Evolutionary conservation across 768 basidiomycete species (phyloP).

Genomic region (Russula foetens): DNA sequence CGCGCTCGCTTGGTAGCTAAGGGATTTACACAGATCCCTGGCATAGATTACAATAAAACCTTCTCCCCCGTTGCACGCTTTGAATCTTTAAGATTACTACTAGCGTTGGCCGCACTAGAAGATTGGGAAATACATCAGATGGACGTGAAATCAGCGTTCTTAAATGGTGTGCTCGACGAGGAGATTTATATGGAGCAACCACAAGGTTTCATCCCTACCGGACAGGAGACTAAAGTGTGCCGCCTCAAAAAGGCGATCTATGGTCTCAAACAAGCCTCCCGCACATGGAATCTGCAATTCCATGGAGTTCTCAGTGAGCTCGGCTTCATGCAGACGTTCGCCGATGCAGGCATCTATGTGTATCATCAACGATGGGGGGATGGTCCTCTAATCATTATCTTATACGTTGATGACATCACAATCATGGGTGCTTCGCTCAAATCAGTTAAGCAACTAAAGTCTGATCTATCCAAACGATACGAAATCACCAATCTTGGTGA

Average conservation of each 20-base stretch:
- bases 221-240: not conserved
- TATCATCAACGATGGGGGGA: not conserved
- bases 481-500: too few species aligned
- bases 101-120: constrained; percentile 22
- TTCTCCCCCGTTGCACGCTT: constrained; percentile 23
- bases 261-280: not conserved
- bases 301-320: not conserved
- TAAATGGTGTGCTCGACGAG: constrained; percentile 25
- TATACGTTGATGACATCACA: too few species aligned
- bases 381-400: not conserved
- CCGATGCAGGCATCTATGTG: not conserved
- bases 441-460: too few species aligned
- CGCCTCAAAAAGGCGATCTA: not conserved
- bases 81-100: constrained; percentile 4
- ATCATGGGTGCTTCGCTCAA: too few species aligned
- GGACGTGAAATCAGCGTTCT: constrained; percentile 23
- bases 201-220: constrained; percentile 7
- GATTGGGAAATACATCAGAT: constrained; percentile 13
- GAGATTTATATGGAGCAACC: constrained; percentile 26
- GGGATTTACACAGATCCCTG: constrained; percentile 28
- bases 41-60: constrained; percentile 24
- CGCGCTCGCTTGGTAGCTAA: constrained; percentile 27
- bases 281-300: too few species aligned
- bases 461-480: too few species aligned
- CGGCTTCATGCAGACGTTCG: not conserved